These are phyloP conservation scores for Colletotrichum liaoningense DNA, from an alignment of 2,329 filamentous ascomycete species.

Conservation along the genomic window DNA sequence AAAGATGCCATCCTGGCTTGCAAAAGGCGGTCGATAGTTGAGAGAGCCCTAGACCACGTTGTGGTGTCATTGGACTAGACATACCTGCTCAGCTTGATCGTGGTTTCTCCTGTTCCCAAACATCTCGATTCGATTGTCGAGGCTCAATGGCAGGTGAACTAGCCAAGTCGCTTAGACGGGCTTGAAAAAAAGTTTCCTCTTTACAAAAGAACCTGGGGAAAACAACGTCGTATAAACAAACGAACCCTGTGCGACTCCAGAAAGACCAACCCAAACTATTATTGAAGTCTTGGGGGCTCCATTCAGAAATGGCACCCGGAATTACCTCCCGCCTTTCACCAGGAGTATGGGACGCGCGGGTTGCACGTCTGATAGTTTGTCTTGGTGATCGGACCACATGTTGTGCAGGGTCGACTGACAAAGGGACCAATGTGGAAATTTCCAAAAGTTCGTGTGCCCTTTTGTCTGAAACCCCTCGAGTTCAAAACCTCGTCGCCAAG, in stretches of 20 bases:
- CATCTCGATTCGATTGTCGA: not conserved
- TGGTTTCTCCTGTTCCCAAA: not conserved
- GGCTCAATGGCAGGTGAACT: not conserved
- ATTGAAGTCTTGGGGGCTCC: not conserved
- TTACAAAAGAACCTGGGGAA: not conserved
- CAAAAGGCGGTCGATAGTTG: not conserved
- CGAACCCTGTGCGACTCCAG: not conserved
- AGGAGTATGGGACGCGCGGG: not conserved
- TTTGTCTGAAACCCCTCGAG: not conserved
- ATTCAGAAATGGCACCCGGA: not conserved
- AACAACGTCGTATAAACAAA: not conserved
- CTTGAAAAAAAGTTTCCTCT: not conserved
- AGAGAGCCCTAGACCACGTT: not conserved
- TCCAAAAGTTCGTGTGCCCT: constrained; percentile 29
- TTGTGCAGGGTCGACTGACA: not conserved
- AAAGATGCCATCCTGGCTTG: not conserved
- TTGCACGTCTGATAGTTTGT: not conserved
- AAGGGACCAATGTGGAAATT: constrained; percentile 13
- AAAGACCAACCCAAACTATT: not conserved
- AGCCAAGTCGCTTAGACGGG: not conserved
- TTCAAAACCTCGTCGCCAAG: constrained; percentile 6
- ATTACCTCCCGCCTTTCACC: not conserved
- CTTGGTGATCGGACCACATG: not conserved
- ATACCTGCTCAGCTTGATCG: not conserved
- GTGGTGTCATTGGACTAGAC: not conserved